These are phyloP conservation scores for Debaryomyces sp. DNA, from an alignment of 1,139 yeast species.

Conservation along the genomic window DNA sequence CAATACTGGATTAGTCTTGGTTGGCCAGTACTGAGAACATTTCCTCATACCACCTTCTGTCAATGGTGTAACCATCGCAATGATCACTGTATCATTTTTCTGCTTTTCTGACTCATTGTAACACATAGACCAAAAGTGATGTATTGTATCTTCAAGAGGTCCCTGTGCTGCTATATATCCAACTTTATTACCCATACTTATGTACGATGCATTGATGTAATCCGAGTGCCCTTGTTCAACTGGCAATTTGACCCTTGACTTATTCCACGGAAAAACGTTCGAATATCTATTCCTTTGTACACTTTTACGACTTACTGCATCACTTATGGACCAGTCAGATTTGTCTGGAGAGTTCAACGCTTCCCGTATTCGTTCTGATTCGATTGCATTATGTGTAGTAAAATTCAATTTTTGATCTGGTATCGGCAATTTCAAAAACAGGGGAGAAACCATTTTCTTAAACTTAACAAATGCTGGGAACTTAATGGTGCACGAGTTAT, in stretches of 20 bases:
- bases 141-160: conserved; percentile 62
- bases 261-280: conserved; percentile 49
- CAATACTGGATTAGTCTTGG: conserved; percentile 17
- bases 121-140: conserved; percentile 89
- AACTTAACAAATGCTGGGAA: background rate
- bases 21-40: conserved; percentile 80
- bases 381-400: conserved; percentile 17
- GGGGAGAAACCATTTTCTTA: conserved; percentile 4
- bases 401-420: conserved; percentile 17
- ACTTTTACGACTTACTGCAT: conserved; percentile 22
- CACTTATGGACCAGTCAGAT: conserved; percentile 26
- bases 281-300: conserved; percentile 40
- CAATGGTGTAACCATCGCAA: conserved; percentile 89
- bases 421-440: background rate
- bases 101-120: conserved; percentile 45
- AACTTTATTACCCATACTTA: conserved; percentile 20
- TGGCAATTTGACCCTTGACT: conserved; percentile 36
- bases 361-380: conserved; percentile 20
- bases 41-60: conserved; percentile 61
- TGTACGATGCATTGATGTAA: conserved; percentile 48
- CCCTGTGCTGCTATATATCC: conserved; percentile 54
- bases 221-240: conserved; percentile 22
- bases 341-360: conserved; percentile 17
- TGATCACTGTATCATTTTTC: conserved; percentile 47
- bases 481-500: background rate